Evolutionary conservation across 129 eudicot species (phyloP).

Genomic region (Rutidosis leptorrhynchoides): DNA sequence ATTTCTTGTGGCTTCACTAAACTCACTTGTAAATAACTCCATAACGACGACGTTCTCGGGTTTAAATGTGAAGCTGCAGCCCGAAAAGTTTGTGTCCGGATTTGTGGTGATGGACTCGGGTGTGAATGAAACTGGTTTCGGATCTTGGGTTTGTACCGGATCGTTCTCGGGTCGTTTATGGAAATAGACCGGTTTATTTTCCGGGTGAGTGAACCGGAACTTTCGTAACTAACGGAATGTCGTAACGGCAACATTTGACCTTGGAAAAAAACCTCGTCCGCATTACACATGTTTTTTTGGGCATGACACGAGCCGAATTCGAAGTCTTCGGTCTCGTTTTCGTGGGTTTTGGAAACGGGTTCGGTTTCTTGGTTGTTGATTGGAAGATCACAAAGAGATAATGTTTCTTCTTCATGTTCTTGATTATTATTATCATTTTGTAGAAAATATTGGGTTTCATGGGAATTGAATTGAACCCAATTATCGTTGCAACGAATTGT

Average conservation of each 20-base stretch:
- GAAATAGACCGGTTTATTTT: constrained; percentile 55
- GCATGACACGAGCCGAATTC: constrained; percentile 53
- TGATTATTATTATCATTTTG: constrained; percentile 14
- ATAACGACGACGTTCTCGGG: constrained; percentile 51
- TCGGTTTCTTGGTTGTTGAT: constrained; percentile 26
- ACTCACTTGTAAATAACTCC: constrained; percentile 67
- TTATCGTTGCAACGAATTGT: constrained; percentile 27
- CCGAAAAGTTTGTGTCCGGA: constrained; percentile 37
- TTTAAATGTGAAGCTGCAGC: constrained; percentile 18
- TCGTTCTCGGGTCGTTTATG: constrained; percentile 35
- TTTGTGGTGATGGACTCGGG: constrained; percentile 88
- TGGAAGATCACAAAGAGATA: constrained; percentile 80
- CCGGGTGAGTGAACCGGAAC: constrained; percentile 5
- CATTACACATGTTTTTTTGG: constrained; percentile 75
- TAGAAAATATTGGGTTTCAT: constrained; percentile 16
- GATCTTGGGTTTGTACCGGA: constrained; percentile 36
- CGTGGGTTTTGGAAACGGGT: constrained; percentile 2
- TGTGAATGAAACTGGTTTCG: constrained; percentile 76
- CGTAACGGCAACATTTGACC: constrained; percentile 84
- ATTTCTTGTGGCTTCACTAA: constrained; percentile 69
- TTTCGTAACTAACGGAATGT: constrained; percentile 48
- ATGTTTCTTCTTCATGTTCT: constrained; percentile 58
- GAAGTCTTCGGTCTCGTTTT: constrained; percentile 47
- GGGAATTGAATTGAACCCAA: constrained; percentile 32
- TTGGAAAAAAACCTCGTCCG: constrained; percentile 77